These are phyloP conservation scores for Intubia oerlemansii DNA, from an alignment of 2,329 filamentous ascomycete genomes.

Conservation along the genomic window DNA sequence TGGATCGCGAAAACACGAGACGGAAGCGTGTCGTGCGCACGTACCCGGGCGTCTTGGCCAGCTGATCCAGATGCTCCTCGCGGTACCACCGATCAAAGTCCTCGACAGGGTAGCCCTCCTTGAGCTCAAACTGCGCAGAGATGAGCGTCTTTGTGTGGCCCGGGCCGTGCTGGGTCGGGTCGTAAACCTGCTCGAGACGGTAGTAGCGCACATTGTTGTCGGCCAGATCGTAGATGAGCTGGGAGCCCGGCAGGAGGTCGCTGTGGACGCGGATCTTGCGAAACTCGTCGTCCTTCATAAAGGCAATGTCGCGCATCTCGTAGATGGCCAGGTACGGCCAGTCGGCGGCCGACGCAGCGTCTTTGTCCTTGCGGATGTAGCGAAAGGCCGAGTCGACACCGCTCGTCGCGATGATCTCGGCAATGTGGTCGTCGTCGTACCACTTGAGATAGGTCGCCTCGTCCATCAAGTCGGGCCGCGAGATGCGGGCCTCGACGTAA, in stretches of 20 bases:
- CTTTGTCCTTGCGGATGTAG: conserved; percentile 10
- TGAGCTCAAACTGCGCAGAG: conserved; percentile 5
- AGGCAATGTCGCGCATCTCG: conserved; percentile 15
- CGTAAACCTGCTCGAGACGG: conserved; percentile 8
- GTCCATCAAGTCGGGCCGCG: conserved; percentile 11
- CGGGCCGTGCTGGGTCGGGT: conserved; percentile 8
- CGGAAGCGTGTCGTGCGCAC: no score
- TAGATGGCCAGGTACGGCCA: conserved; percentile 17
- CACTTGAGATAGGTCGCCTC: conserved; percentile 14
- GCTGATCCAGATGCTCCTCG: no score
- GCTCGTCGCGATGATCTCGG: conserved; percentile 14
- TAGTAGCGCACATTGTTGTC: conserved; percentile 9
- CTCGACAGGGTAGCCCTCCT: conserved; percentile 5
- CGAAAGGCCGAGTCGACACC: conserved; percentile 15
- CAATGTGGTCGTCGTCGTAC: conserved; percentile 19
- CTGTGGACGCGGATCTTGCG: conserved; percentile 14
- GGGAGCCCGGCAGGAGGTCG: conserved; percentile 9
- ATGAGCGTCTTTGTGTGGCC: conserved; percentile 8
- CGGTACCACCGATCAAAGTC: conserved; percentile 10
- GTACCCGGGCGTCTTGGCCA: no score
- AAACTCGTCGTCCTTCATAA: conserved; percentile 14
- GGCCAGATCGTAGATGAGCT: conserved; percentile 8
- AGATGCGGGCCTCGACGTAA: conserved; percentile 12
- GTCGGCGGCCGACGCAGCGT: no score
- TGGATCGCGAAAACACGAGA: no score